Evolutionary conservation across 495 filamentous ascomycete genomes (phyloP), one percentile per base, ranked within the genome.

Genomic region (Patellaria atrata): DNA sequence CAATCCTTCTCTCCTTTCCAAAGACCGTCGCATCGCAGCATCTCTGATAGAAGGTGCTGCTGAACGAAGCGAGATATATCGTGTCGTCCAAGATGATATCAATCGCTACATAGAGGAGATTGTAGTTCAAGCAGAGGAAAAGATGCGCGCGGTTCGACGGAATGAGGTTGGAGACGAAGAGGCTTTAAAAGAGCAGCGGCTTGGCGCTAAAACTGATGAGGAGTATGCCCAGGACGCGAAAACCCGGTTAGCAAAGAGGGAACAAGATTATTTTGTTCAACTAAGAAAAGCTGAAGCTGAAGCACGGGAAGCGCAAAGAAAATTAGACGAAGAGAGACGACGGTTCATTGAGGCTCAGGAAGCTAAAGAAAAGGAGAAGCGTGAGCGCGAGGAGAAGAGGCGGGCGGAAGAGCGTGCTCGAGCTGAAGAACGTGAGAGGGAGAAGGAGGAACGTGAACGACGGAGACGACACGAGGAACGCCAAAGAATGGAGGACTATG

Each of bases 1-100:
- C 41, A 78, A 92, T 47, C 73, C 82, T 0, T 60, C 61, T 27
- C 65, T 87, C 19, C 69, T 93, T 1, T 77, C 81, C 4, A 67
- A 82, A 7, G 81, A 87, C 38, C 73, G 80, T 5, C 64, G 73
- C 14, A 84, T 87, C 58, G 81, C 83, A 22, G 80, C 79, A 14
- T 71, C 79, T 3, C 64, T 94, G 13, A 78, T 94, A 30, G 82
- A 92, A 53, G 85, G 85, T 27, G 82, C 81, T 0, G 75, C 83
- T 19, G 82, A 91, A 44, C 73, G 85, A 27, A 76, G 71, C 33
- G 77, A 78, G 34, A 71, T 89, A 26, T 94, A 91, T 57, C 75
- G 80, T 39, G 70, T 64, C 30, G 79, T 77, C 3, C 70, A 82
- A 40, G 60, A 61, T 1, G 67, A 73, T 16, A 65, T 94, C 20